These are phyloP conservation scores for Aspergillus alliaceus DNA, from an alignment of 2,329 filamentous ascomycete genomes.

Conservation along the genomic window DNA sequence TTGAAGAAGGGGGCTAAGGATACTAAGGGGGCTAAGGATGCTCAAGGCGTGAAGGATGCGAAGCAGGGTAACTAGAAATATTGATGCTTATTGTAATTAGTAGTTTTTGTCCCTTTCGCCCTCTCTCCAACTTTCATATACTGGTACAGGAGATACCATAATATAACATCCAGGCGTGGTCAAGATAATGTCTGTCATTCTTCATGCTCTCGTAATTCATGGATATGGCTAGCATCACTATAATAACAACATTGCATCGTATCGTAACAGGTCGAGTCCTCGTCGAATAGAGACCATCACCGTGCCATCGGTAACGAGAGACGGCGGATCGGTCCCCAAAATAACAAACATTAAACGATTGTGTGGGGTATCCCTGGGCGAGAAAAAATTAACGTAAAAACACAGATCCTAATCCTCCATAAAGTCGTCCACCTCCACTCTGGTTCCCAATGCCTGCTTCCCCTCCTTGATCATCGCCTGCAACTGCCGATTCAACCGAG, in stretches of 20 bases:
- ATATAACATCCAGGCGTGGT: background rate
- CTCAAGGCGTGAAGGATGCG: too few species aligned
- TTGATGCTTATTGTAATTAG: too few species aligned
- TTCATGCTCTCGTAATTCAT: constrained; percentile 2
- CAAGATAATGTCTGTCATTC: background rate
- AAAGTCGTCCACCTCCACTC: constrained; percentile 61
- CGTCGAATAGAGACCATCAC: background rate
- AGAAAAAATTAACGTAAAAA: background rate
- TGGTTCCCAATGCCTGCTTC: constrained; percentile 78
- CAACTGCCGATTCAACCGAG: constrained; percentile 74
- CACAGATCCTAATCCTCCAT: constrained; percentile 31
- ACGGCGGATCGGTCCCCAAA: background rate
- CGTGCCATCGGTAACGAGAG: background rate
- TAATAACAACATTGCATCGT: constrained; percentile 1
- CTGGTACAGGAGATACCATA: too few species aligned
- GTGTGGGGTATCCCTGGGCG: constrained; percentile 1
- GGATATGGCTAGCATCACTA: background rate
- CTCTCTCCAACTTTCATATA: too few species aligned
- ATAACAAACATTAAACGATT: background rate
- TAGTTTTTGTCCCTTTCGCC: too few species aligned
- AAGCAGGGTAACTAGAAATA: too few species aligned
- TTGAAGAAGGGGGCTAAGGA: background rate
- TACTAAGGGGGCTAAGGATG: too few species aligned
- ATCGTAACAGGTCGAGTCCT: background rate
- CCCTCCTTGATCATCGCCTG: constrained; percentile 88